Evolutionary conservation across 2,329 filamentous ascomycete genomes (phyloP), one percentile per base, ranked within the genome.

Genomic region (Gaeumannomyces sp.): DNA sequence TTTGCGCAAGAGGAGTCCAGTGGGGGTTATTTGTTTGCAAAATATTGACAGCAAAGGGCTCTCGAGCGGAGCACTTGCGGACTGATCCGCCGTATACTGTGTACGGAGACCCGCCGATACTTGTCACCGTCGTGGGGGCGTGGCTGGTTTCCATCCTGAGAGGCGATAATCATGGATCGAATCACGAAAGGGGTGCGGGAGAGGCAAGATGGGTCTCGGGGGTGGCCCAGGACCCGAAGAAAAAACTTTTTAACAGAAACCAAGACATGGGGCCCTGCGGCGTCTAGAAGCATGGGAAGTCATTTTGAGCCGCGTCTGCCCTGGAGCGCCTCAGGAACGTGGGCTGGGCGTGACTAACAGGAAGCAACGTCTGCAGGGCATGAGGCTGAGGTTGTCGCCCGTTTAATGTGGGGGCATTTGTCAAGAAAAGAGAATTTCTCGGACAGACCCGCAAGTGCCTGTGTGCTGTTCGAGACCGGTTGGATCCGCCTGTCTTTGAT

Each of bases 371-470:
- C 45, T 53, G 45, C 45, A 53, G 45, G 45, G 45, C 45, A 53
- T 25, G 45, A 53, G 45, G 45, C 45, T 53, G 45, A 53, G 45
- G 38, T 4, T 53, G 45, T 29, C 29, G 57, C 57, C 29, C 25
- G 57, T 28, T 59, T 28, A 59, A 16, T 59, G 29, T 59, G 57
- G 57, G 57, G 57, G 57, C 29, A 59, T 59, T 59, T 59, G 27
- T 59, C 57, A 59, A 59, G 16, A 16, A 16, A 53, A 53, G n/a
- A 25, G 45, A 53, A 29, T 59, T 59, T 59, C 57, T 25, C 25
- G 27, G 45, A 11, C n/a, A n/a, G 45, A 53, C 45, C 45, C 45
- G 45, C 45, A 53, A 19, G 8, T 45, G 45, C 45, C 19, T n/a
- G 19, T n/a, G 45, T 25, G 45, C 45, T 53, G 45, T 53, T 53